phyloP scores from a whole-genome alignment of 371 early-diverging fungal genomes.

The Circinella umbellata region DNA sequence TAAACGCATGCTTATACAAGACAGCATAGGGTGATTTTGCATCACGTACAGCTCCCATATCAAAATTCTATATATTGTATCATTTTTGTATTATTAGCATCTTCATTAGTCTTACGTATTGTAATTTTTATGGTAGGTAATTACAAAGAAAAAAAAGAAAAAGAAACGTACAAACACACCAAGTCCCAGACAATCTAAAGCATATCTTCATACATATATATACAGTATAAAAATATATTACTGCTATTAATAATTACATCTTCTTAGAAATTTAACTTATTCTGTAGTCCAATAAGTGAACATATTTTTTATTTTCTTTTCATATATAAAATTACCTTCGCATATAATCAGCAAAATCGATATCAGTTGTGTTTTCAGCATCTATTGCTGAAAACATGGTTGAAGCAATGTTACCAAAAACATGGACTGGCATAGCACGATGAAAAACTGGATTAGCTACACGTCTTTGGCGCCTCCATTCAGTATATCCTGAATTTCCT shows the following conservation, averaged over 20 bases:
- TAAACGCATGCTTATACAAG: conserved; percentile 35
- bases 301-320: background rate
- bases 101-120: too few species aligned
- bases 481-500: conserved; percentile 18
- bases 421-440: conserved; percentile 30
- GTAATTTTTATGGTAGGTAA: too few species aligned
- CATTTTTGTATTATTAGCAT: too few species aligned
- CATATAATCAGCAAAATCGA: conserved; percentile 19
- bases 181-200: conserved; percentile 23
- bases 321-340: background rate
- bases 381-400: conserved; percentile 29
- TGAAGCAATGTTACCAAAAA: conserved; percentile 28
- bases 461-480: conserved; percentile 30
- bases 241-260: background rate
- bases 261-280: too few species aligned
- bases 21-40: conserved; percentile 17
- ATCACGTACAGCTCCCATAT: conserved; percentile 23
- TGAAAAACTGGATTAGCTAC: conserved; percentile 46
- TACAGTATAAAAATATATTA: background rate
- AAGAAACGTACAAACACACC: conserved; percentile 21
- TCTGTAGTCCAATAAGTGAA: too few species aligned
- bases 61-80: conserved; percentile 12
- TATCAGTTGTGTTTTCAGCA: background rate
- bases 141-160: too few species aligned
- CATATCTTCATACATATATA: conserved; percentile 9